phyloP scores from a whole-genome alignment of 495 filamentous ascomycete species.

The Penicillium longicatenatum region DNA sequence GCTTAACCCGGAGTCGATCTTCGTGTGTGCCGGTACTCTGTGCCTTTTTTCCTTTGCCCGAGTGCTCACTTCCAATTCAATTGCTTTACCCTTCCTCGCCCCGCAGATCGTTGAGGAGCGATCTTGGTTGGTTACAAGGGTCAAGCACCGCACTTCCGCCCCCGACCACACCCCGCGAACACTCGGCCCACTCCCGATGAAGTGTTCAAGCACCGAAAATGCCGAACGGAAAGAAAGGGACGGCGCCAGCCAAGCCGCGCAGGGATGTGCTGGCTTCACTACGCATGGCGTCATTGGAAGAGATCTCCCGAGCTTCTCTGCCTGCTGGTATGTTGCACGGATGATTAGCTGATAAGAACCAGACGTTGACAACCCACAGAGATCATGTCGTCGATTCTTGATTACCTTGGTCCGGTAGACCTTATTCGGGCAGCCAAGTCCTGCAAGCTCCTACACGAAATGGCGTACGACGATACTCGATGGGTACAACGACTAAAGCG shows the following conservation, averaged over 20 bases:
- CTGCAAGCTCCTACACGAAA: slow-evolving; percentile 88
- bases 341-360: background rate
- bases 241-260: slow-evolving; percentile 48
- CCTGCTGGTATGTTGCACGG: slow-evolving; percentile 65
- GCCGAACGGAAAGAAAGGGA: slow-evolving; percentile 66
- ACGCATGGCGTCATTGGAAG: slow-evolving; percentile 72
- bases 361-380: slow-evolving; percentile 53
- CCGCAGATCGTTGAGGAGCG: background rate
- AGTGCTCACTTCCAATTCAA: background rate
- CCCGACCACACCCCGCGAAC: slow-evolving; percentile 10
- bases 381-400: slow-evolving; percentile 84
- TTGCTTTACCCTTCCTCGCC: background rate
- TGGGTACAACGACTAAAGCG: slow-evolving; percentile 83
- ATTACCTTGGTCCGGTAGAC: slow-evolving; percentile 82
- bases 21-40: slow-evolving; percentile 3
- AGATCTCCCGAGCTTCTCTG: slow-evolving; percentile 70
- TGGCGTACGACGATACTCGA: slow-evolving; percentile 97
- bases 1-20: slow-evolving; percentile 11
- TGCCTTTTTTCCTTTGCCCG: slow-evolving; percentile 1
- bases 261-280: slow-evolving; percentile 71
- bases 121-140: slow-evolving; percentile 1
- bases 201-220: slow-evolving; percentile 42
- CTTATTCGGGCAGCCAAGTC: slow-evolving; percentile 84
- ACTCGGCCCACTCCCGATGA: slow-evolving; percentile 33
- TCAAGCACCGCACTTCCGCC: background rate